Evolutionary conservation across 441 rosid species (phyloP), one percentile per base, ranked within the genome.

Genomic region (Gossypium gossypioides): DNA sequence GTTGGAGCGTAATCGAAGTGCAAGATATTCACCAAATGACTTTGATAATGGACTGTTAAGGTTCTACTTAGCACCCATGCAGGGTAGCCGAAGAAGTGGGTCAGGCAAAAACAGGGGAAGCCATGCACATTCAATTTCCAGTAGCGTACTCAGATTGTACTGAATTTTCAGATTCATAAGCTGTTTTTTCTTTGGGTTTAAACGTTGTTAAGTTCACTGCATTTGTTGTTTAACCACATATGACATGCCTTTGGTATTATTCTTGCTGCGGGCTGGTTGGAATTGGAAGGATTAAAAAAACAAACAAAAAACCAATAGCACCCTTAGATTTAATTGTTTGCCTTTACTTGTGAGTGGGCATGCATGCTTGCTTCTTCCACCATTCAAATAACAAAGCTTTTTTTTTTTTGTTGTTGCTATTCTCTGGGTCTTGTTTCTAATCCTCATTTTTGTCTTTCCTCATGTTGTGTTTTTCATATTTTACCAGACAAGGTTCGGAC

Each of bases 111-210:
- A 79, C 74, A 82, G 85, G 72, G 79, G 90, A 13, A 86, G 79
- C 75, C 91, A 87, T 40, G 92, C 96, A 66, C 98, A 89, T 92
- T 92, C 97, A 8, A 85, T 92, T 58, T 91, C 99, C 7, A 89
- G 94, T 82, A 94, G 88, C 78, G 88, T 89, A 2, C 84, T 92
- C 83, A 84, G 97, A 76, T 69, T 94, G 89, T 92, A 92, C 85
- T 92, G 85, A 91, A 81, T 73, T 74, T 72, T 34, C 40, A 34
- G 8, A 34, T 34, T 34, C 40, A 34, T 34, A 34, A 34, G 40
- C 40, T 34, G 40, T 34, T 34, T 34, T 34, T 34, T 34, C 40
- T 34, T 34, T 34, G 40, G 40, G 40, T 34, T 34, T 34, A 34
- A 34, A 34, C 40, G 40, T 34, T 34, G 40, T 34, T 34, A 34